Base-by-base conservation (phyloP, 495 filamentous ascomycete genomes). In the Podospora appendiculata region DNA sequence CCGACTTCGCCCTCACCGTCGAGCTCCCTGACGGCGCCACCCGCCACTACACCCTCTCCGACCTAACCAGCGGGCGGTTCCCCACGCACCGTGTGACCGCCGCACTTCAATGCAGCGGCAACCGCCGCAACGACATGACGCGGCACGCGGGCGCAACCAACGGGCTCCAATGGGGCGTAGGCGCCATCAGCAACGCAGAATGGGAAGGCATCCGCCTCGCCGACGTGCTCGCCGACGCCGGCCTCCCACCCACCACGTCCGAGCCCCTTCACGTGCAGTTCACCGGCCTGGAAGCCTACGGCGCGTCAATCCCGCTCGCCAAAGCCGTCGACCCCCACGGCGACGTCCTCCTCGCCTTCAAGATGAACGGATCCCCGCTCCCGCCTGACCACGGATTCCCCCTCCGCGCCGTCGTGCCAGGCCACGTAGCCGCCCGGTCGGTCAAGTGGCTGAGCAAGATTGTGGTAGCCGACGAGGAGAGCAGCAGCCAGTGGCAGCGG, bases 401-500 rank as follows among this genome's bases (percentile, higher is more conserved):
- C 0, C 63, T 85, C 13, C 73, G 83, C 5, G 75, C 79, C 0
- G 68, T 86, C 13, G 74, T 84, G 0, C 83, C 83, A 6, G 83
- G 83, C 5, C 71, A 79, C 36, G 79, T 78, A 5, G 83, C 79
- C 5, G 83, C 78, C 11, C 71, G 82, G 33, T 79, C 73, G 45
- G 83, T 87, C 12, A 87, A 87, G 56, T 87, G 82, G 81, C 71
- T 85, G 0, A 78, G 74, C 59, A 73, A 72, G 17, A 82, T 87
- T 48, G 77, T 73, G 5, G 64, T 86, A 3, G 70, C 76, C 32
- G 74, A 78, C 47, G 73, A 81, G 52, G 83, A 86, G 52, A 79
- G 73, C 32, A 60, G 58, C 1, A 79, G 77, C 45, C 70, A 80
- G 53, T 86, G 82, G 69, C 80, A 84, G 58, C 72, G 76, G 12